phyloP scores from a whole-genome alignment of 192 early-diverging fungal genomes.

The Allomyces macrogynus region DNA sequence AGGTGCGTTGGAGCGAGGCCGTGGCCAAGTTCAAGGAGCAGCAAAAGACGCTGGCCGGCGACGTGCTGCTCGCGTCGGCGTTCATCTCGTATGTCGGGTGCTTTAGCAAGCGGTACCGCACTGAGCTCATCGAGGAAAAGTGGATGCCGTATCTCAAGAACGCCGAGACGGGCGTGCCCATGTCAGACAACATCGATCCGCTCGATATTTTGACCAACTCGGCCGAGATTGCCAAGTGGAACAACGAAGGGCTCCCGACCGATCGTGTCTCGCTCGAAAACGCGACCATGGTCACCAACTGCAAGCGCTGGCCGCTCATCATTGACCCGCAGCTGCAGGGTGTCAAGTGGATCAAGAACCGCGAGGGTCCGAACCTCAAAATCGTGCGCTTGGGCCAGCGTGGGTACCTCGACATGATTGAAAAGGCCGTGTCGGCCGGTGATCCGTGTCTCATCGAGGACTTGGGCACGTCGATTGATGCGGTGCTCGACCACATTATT shows the following conservation, averaged over 20 bases:
- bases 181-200: constrained; percentile 57
- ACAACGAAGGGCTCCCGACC: constrained; percentile 54
- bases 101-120: constrained; percentile 92
- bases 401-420: constrained; percentile 88
- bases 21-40: constrained; percentile 80
- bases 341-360: constrained; percentile 61
- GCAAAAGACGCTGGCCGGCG: constrained; percentile 96
- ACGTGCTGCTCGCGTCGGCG: constrained; percentile 75
- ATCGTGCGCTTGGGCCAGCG: constrained; percentile 94
- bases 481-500: constrained; percentile 90
- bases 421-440: constrained; percentile 93
- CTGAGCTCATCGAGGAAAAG: constrained; percentile 53
- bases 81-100: constrained; percentile 91
- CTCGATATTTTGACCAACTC: constrained; percentile 77
- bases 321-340: constrained; percentile 98
- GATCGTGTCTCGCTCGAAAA: constrained; percentile 94
- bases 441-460: constrained; percentile 92
- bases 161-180: constrained; percentile 39
- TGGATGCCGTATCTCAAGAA: constrained; percentile 59
- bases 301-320: constrained; percentile 89
- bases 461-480: constrained; percentile 78
- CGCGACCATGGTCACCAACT: constrained; percentile 86
- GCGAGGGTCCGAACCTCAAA: constrained; percentile 68
- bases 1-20: constrained; percentile 74
- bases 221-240: constrained; percentile 82